Evolutionary conservation across 345 rosid species (phyloP).

Genomic region (Eucalyptus brandiana): DNA sequence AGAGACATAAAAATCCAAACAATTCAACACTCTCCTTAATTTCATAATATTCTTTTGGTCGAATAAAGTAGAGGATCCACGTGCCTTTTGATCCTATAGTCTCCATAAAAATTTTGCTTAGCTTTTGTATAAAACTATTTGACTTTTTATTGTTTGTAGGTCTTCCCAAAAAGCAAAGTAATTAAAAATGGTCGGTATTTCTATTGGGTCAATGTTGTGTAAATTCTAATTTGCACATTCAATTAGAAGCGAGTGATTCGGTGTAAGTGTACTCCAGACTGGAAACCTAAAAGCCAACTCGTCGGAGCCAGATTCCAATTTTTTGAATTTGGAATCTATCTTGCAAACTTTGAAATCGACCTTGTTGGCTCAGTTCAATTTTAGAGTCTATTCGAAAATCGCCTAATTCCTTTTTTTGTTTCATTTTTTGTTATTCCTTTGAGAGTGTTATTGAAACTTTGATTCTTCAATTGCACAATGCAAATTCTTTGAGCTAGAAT

Average conservation of each 20-base stretch:
- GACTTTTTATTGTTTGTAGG: background rate
- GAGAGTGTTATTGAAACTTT: background rate
- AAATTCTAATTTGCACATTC: background rate
- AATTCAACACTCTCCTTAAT: background rate
- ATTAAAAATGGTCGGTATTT: background rate
- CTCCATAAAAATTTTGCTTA: background rate
- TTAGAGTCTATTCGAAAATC: fast-evolving
- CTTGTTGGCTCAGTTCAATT: fast-evolving
- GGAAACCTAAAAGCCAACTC: background rate
- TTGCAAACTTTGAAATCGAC: background rate
- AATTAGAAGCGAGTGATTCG: background rate
- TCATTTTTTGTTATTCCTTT: background rate
- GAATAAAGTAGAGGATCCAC: background rate
- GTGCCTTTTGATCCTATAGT: background rate
- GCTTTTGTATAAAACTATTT: background rate
- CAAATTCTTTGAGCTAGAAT: background rate
- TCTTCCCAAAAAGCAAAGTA: background rate
- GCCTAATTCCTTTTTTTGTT: background rate
- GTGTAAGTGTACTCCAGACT: fast-evolving
- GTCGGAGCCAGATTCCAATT: fast-evolving
- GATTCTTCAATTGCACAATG: background rate
- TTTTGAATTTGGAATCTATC: fast-evolving
- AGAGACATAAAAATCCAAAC: background rate
- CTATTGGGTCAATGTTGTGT: background rate
- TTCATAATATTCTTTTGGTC: background rate